Evolutionary conservation across 345 rosid species (phyloP).

Genomic region (Pelargonium nanum): DNA sequence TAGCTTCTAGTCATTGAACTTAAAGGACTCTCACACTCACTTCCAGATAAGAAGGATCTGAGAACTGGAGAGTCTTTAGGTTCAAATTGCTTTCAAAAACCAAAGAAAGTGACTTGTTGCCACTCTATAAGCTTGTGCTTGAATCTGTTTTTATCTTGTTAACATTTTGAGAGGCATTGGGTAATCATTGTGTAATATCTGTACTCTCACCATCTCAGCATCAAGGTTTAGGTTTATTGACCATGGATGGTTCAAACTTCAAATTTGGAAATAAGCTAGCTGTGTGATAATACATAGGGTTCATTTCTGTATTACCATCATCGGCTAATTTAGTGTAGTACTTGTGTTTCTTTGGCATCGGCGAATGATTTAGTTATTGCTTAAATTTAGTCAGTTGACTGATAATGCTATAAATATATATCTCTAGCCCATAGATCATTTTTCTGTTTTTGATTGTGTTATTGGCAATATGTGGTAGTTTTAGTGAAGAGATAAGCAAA

Average conservation of each 20-base stretch:
- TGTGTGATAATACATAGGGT: conserved; percentile 11
- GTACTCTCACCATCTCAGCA: conserved; percentile 13
- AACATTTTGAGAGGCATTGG: conserved; percentile 25
- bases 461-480: no score
- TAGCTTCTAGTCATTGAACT: conserved; percentile 9
- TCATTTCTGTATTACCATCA: conserved; percentile 11
- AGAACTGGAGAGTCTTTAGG: conserved; percentile 6
- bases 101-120: conserved; percentile 10
- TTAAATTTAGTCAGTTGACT: no score
- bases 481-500: no score
- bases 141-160: conserved; percentile 14
- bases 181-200: conserved; percentile 18
- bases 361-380: no score
- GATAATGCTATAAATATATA: not conserved
- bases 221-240: conserved; percentile 11
- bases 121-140: conserved; percentile 20
- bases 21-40: no score
- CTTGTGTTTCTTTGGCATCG: conserved; percentile 13
- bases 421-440: not conserved
- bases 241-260: no score
- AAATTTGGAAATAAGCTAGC: no score
- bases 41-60: conserved; percentile 18
- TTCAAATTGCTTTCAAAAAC: conserved; percentile 2
- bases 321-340: conserved; percentile 14
- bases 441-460: not conserved